Evolutionary conservation across 2,329 filamentous ascomycete species (phyloP).

Genomic region (Sarocladiaceae sp.): DNA sequence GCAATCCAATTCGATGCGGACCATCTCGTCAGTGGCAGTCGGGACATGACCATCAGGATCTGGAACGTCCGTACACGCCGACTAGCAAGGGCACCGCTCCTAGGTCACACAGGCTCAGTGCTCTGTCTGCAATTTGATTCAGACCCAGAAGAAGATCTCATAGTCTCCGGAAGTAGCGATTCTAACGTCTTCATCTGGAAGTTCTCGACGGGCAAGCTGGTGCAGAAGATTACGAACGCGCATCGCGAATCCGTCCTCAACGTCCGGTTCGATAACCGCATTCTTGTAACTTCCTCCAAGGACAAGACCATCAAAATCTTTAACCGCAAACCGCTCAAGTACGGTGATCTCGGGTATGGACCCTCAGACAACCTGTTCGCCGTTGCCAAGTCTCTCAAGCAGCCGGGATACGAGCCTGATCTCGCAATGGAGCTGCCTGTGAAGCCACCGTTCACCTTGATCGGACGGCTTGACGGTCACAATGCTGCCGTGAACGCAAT

Average conservation of each 20-base stretch:
- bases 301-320: constrained; percentile 97
- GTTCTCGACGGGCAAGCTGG: constrained; percentile 80
- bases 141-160: constrained; percentile 76
- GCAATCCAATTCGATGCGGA: constrained; percentile 83
- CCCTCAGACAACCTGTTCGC: constrained; percentile 17
- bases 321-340: constrained; percentile 66
- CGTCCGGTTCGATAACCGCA: constrained; percentile 83
- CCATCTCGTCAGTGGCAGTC: constrained; percentile 86
- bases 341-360: constrained; percentile 52
- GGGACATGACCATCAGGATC: constrained; percentile 79
- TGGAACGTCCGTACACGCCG: constrained; percentile 84
- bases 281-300: constrained; percentile 94
- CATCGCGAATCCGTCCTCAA: constrained; percentile 91
- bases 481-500: constrained; percentile 93
- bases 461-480: constrained; percentile 78
- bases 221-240: constrained; percentile 69
- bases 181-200: constrained; percentile 85
- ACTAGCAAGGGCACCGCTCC: constrained; percentile 65
- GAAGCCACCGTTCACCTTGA: constrained; percentile 63
- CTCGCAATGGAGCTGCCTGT: constrained; percentile 40
- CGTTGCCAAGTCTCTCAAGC: constrained; percentile 25
- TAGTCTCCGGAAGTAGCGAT: constrained; percentile 95
- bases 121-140: constrained; percentile 94
- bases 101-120: constrained; percentile 78
- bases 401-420: constrained; percentile 47